phyloP scores from a whole-genome alignment of 2,329 filamentous ascomycete genomes.

The Talaromyces rugulosus region DNA sequence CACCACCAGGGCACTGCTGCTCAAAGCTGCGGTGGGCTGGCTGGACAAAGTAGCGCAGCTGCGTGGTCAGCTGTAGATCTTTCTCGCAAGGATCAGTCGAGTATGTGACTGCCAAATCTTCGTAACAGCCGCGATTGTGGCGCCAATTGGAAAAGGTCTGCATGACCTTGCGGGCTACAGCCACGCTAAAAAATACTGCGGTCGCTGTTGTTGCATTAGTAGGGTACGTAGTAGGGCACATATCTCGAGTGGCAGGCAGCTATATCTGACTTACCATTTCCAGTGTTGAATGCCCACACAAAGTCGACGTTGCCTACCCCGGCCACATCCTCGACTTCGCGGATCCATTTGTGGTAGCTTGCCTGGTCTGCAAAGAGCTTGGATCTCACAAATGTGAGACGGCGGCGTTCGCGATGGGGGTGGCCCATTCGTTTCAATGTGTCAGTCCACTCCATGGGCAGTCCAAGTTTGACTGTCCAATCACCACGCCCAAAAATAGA shows the following conservation, averaged over 20 bases:
- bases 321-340: conserved; percentile 30
- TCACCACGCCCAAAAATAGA: conserved; percentile 29
- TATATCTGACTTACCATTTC: conserved; percentile 34
- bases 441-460: conserved; percentile 30
- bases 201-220: conserved; percentile 14
- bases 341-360: conserved; percentile 30
- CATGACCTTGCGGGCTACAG: conserved; percentile 24
- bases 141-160: conserved; percentile 24
- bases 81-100: conserved; percentile 35
- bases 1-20: not conserved
- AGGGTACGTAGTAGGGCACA: not conserved
- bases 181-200: conserved; percentile 25
- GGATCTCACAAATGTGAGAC: conserved; percentile 38
- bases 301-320: conserved; percentile 36
- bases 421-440: conserved; percentile 32
- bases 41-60: conserved; percentile 10
- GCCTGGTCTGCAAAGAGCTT: conserved; percentile 33
- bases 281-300: conserved; percentile 40
- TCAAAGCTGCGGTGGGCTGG: conserved; percentile 8
- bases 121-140: conserved; percentile 19
- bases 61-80: conserved; percentile 23
- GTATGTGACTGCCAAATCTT: conserved; percentile 25
- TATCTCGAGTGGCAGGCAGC: not conserved
- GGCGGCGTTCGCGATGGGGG: conserved; percentile 34
- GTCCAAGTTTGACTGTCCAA: conserved; percentile 21